These are phyloP conservation scores for Incumbomyces lentus DNA, from an alignment of 2,329 filamentous ascomycete species.

Conservation along the genomic window DNA sequence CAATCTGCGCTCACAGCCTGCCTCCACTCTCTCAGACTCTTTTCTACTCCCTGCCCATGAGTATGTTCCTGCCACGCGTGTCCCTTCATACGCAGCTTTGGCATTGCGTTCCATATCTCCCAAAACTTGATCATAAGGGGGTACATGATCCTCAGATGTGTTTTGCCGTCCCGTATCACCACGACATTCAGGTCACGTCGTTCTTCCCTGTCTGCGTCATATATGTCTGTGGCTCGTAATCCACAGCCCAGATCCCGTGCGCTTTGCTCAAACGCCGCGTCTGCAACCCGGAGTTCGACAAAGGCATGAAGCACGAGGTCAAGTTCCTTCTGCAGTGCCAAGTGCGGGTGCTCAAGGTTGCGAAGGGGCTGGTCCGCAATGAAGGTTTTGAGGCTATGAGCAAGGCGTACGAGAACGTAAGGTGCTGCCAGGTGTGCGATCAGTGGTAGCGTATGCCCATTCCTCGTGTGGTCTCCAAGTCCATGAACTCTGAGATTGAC, in stretches of 20 bases:
- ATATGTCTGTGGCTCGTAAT: background rate
- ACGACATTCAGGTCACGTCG: background rate
- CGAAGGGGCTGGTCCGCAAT: constrained; percentile 84
- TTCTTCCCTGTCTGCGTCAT: constrained; percentile 1
- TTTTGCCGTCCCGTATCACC: constrained; percentile 35
- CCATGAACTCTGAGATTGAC: constrained; percentile 29
- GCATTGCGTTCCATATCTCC: constrained; percentile 34
- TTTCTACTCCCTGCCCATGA: constrained; percentile 13
- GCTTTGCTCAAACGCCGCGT: constrained; percentile 52
- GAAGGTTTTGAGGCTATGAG: constrained; percentile 70
- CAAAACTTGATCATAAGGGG: constrained; percentile 61
- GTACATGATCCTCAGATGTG: constrained; percentile 72
- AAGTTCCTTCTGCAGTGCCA: constrained; percentile 69
- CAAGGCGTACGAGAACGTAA: constrained; percentile 71
- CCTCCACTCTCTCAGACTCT: constrained; percentile 13
- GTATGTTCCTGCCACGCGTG: constrained; percentile 18
- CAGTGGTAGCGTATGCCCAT: constrained; percentile 9
- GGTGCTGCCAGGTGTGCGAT: constrained; percentile 57
- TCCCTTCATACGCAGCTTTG: constrained; percentile 11
- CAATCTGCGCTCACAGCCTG: constrained; percentile 11
- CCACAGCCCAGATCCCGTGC: constrained; percentile 21
- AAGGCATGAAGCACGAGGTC: constrained; percentile 59
- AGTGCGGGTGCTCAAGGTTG: constrained; percentile 78
- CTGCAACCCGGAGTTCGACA: constrained; percentile 57
- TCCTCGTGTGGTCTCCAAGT: background rate